Conservation (phyloP, 2,329 filamentous ascomycete genomes). For the Colletotrichum limetticola region DNA sequence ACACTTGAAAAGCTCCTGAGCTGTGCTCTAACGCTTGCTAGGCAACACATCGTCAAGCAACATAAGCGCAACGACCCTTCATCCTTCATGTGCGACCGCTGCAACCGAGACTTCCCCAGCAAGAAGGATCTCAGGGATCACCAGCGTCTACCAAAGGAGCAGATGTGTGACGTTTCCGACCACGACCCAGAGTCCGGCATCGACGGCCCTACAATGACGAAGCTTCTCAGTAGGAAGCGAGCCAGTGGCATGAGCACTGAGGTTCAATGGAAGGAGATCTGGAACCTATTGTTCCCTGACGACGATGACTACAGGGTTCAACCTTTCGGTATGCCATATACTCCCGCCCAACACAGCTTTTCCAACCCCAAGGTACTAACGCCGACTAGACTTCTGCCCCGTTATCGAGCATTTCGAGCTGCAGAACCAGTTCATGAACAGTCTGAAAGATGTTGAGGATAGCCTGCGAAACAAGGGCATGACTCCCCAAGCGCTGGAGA, state of each 20-base stretch:
- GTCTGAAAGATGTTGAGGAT: slow-evolving; percentile 46
- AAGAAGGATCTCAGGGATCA: slow-evolving; percentile 53
- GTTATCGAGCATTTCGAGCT: slow-evolving; percentile 56
- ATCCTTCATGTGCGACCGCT: slow-evolving; percentile 52
- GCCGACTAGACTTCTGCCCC: slow-evolving; percentile 47
- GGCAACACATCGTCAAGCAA: slow-evolving; percentile 56
- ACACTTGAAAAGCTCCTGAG: not conserved
- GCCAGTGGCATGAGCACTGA: slow-evolving; percentile 50
- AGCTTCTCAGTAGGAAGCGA: slow-evolving; percentile 51
- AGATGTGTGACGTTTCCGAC: slow-evolving; percentile 54
- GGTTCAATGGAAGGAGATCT: slow-evolving; percentile 53
- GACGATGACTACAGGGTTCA: slow-evolving; percentile 48
- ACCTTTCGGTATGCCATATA: slow-evolving; percentile 43
- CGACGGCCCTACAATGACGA: slow-evolving; percentile 52
- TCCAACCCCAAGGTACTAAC: not conserved
- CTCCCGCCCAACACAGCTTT: too few relatives aligned
- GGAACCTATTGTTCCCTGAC: slow-evolving; percentile 54
- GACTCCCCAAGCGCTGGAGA: slow-evolving; percentile 50
- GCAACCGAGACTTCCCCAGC: slow-evolving; percentile 50
- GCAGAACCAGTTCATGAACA: slow-evolving; percentile 45
- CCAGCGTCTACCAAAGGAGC: slow-evolving; percentile 51
- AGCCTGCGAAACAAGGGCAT: slow-evolving; percentile 50
- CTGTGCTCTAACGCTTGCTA: slow-evolving; percentile 21
- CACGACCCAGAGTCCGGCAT: slow-evolving; percentile 53
- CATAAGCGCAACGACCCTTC: slow-evolving; percentile 54